These are phyloP conservation scores for Cryptosporidium meleagridis DNA, from an alignment of 169 alveolate species.

Conservation along the genomic window DNA sequence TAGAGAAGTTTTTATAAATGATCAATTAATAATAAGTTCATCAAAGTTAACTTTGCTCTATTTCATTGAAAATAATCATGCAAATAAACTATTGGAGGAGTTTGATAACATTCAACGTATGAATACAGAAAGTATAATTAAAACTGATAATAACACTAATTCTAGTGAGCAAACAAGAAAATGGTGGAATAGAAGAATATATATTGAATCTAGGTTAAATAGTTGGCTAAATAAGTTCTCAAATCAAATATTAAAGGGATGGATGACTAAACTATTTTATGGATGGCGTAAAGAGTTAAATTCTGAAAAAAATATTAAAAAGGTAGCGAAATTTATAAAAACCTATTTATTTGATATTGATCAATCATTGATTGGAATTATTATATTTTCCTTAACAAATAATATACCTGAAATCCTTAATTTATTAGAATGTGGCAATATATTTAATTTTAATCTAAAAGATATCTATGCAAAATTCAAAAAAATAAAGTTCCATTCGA, in stretches of 20 bases:
- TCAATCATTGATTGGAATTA: neutral
- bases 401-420: constrained; percentile 6
- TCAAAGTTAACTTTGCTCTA: constrained; percentile 25
- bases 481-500: neutral
- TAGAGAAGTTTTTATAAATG: neutral
- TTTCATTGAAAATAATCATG: neutral
- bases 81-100: constrained; percentile 6
- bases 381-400: constrained; percentile 15
- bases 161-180: neutral
- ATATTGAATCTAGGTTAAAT: constrained; percentile 3
- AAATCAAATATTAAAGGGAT: constrained; percentile 10
- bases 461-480: neutral
- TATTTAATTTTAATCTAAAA: neutral
- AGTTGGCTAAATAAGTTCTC: constrained; percentile 24
- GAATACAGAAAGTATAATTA: constrained; percentile 27
- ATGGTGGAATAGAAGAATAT: constrained; percentile 68
- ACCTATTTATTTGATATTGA: neutral
- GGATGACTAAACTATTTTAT: constrained; percentile 4
- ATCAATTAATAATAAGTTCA: neutral
- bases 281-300: constrained; percentile 43
- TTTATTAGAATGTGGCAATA: neutral
- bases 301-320: neutral
- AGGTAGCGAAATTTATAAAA: neutral
- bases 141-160: neutral
- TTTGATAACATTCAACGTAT: constrained; percentile 15